Evolutionary conservation across 2,329 filamentous ascomycete genomes (phyloP).

Genomic region (Sphaerulina vaccinii): DNA sequence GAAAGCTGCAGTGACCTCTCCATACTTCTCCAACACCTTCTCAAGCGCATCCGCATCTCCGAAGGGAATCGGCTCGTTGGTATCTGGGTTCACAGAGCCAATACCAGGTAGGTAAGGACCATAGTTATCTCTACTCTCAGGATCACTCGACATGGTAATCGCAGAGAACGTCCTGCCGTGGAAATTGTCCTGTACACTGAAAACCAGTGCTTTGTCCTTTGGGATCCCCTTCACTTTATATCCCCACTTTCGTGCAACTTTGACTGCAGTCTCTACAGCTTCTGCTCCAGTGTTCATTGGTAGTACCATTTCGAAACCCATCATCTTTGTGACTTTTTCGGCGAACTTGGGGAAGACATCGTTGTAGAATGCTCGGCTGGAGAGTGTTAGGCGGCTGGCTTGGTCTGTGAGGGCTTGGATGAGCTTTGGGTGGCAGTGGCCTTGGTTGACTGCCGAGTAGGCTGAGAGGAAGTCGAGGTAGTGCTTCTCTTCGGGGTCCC

Average conservation of each 20-base stretch:
- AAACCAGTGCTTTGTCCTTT: conserved; percentile 76
- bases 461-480: conserved; percentile 98
- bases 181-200: conserved; percentile 88
- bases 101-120: conserved; percentile 91
- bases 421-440: conserved; percentile 94
- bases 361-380: conserved; percentile 94
- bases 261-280: conserved; percentile 92
- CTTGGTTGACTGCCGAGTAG: conserved; percentile 97
- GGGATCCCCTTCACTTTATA: conserved; percentile 94
- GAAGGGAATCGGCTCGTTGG: conserved; percentile 76
- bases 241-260: conserved; percentile 95
- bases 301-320: conserved; percentile 96
- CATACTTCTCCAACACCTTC: conserved; percentile 74
- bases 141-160: conserved; percentile 91
- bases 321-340: conserved; percentile 82
- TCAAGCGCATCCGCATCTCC: conserved; percentile 81
- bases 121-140: conserved; percentile 94
- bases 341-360: conserved; percentile 97
- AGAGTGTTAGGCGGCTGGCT: conserved; percentile 83
- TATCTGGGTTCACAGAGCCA: conserved; percentile 72
- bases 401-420: conserved; percentile 88
- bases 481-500: conserved; percentile 87
- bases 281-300: conserved; percentile 98
- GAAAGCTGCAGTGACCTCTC: conserved; percentile 84
- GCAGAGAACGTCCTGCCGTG: conserved; percentile 96